Conservation (phyloP, 2,329 filamentous ascomycete species). For the Pleomassaria siparia region DNA sequence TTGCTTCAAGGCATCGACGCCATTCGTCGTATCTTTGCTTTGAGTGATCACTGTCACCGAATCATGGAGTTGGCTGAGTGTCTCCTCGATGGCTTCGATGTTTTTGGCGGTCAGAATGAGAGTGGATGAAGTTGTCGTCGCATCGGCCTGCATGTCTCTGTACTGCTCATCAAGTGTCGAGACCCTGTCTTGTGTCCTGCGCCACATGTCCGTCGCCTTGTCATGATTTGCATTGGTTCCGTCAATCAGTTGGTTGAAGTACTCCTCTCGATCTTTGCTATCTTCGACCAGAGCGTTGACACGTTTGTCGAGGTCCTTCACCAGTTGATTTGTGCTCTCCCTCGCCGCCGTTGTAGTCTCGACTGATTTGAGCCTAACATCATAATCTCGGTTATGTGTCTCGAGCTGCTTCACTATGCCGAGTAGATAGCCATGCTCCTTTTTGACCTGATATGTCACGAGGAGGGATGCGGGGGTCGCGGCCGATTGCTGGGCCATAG, state of each 20-base stretch:
- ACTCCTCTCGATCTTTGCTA: background rate
- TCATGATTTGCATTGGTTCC: background rate
- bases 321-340: slow-evolving; percentile 12
- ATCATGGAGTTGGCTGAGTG: slow-evolving; percentile 1
- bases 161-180: slow-evolving; percentile 3
- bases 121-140: background rate
- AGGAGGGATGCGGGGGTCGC: too few relatives aligned
- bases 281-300: slow-evolving; percentile 26
- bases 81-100: slow-evolving; percentile 9
- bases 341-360: slow-evolving; percentile 15
- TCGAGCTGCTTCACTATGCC: too few relatives aligned
- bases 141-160: slow-evolving; percentile 3
- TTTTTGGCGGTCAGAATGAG: slow-evolving; percentile 6
- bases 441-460: too few relatives aligned
- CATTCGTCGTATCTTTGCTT: slow-evolving; percentile 10
- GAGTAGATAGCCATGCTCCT: too few relatives aligned
- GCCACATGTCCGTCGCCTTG: background rate
- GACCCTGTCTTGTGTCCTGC: slow-evolving; percentile 6
- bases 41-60: slow-evolving; percentile 3
- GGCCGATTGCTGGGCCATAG: too few relatives aligned
- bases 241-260: background rate
- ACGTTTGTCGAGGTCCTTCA: slow-evolving; percentile 16
- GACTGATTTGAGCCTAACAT: background rate
- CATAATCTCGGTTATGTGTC: too few relatives aligned
- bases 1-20: slow-evolving; percentile 6